Conservation (phyloP, 2,329 filamentous ascomycete genomes). For the Penicillium sp. region DNA sequence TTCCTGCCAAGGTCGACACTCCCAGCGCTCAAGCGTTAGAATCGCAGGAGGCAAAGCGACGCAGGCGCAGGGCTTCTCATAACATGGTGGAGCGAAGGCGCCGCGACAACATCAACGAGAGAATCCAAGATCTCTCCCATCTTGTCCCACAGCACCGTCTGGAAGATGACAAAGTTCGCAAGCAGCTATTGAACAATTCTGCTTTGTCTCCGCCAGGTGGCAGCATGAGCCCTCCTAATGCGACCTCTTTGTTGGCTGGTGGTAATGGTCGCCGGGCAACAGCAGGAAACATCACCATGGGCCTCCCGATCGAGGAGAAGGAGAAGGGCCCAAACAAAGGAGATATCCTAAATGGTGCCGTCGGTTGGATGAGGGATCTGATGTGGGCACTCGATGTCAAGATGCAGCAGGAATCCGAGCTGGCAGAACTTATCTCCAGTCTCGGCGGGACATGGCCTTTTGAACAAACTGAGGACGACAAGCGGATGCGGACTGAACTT, state of each 20-base stretch:
- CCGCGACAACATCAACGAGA: constrained; percentile 97
- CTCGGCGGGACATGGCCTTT: constrained; percentile 75
- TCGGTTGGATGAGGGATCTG: constrained; percentile 93
- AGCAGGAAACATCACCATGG: constrained; percentile 85
- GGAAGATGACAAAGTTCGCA: constrained; percentile 95
- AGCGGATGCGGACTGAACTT: constrained; percentile 90
- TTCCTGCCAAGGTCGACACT: constrained; percentile 78
- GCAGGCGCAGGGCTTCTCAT: constrained; percentile 86
- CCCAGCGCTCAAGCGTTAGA: constrained; percentile 55
- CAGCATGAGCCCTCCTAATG: constrained; percentile 54
- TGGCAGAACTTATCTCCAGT: constrained; percentile 69
- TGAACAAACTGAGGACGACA: constrained; percentile 83
- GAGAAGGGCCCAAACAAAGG: constrained; percentile 99
- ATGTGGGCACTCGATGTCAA: constrained; percentile 96
- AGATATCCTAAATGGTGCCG: constrained; percentile 93
- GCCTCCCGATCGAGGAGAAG: constrained; percentile 90
- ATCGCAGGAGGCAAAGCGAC: constrained; percentile 88
- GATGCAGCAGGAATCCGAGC: constrained; percentile 81
- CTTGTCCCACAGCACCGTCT: constrained; percentile 87
- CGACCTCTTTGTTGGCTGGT: constrained; percentile 79
- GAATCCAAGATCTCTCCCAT: constrained; percentile 93
- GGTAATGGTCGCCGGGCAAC: constrained; percentile 75
- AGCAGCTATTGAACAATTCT: constrained; percentile 88
- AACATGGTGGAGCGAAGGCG: constrained; percentile 93
- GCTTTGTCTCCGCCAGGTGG: constrained; percentile 78